Evolutionary conservation across 345 rosid genomes (phyloP).

Genomic region (Eucalyptus leucophloia): DNA sequence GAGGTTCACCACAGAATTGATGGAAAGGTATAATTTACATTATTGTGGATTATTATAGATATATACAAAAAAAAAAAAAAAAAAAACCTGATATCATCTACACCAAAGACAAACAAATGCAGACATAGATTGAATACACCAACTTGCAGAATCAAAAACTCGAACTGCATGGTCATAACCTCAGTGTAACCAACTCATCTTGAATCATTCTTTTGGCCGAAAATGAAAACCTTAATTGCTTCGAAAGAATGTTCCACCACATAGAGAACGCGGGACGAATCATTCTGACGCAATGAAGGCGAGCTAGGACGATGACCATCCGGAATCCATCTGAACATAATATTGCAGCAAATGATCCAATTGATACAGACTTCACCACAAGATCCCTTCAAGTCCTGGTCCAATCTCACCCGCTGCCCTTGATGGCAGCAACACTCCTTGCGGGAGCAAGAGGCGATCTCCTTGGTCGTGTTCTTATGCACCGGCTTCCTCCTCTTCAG

Average conservation of each 20-base stretch:
- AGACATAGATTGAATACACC: background rate
- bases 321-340: background rate
- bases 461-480: background rate
- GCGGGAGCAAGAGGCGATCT: background rate
- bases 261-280: background rate
- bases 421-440: background rate
- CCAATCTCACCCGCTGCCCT: background rate
- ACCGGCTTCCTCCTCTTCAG: background rate
- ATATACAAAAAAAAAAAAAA: background rate
- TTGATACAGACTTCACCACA: background rate
- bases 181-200: background rate
- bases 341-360: background rate
- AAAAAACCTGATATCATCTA: rapidly evolving
- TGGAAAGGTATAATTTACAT: background rate
- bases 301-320: background rate
- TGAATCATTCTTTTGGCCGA: background rate
- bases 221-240: background rate
- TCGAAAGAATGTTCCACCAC: background rate
- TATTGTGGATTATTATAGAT: background rate
- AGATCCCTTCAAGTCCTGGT: background rate
- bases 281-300: background rate
- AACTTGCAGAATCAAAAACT: background rate
- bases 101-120: background rate
- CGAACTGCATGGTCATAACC: rapidly evolving
- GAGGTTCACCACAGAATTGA: background rate